Percentiles rank a stretch among this genome's conserved stretches.
Conservation (phyloP, 441 rosid genomes). For the Populus hybrid region DNA sequence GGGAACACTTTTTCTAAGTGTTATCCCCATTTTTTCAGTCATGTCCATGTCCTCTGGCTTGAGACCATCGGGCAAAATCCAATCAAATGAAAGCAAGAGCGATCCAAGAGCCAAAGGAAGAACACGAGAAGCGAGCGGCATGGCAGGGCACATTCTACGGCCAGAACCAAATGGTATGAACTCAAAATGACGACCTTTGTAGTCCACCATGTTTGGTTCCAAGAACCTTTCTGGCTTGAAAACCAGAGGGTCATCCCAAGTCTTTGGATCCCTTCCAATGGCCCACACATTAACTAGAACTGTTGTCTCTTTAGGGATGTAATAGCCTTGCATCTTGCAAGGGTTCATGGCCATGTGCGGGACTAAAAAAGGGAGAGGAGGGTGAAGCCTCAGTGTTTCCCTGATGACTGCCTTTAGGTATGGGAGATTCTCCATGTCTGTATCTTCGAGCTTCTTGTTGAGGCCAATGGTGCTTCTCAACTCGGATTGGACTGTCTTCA, state of each 20-base stretch:
- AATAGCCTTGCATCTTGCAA: constrained; percentile 19
- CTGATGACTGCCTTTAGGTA: constrained; percentile 66
- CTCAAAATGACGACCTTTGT: constrained; percentile 49
- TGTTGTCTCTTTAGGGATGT: constrained; percentile 24
- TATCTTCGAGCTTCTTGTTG: constrained; percentile 23
- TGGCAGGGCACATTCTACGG: constrained; percentile 46
- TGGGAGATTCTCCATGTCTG: constrained; percentile 35
- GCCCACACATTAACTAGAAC: constrained; percentile 49
- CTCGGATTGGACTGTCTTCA: constrained; percentile 34
- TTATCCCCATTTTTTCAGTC: constrained; percentile 63
- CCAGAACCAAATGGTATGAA: constrained; percentile 57
- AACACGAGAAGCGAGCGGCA: constrained; percentile 58
- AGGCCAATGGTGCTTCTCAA: constrained; percentile 22
- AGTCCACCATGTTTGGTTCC: constrained; percentile 27
- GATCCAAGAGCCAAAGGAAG: constrained; percentile 56
- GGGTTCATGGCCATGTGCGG: constrained; percentile 61
- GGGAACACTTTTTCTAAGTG: constrained; percentile 53
- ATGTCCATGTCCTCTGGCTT: constrained; percentile 50
- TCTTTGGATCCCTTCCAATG: constrained; percentile 43
- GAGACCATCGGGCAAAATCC: constrained; percentile 43
- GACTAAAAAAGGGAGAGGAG: constrained; percentile 72
- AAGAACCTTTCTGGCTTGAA: constrained; percentile 52
- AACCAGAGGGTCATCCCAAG: constrained; percentile 38
- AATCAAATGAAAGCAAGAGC: constrained; percentile 49
- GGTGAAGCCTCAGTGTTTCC: constrained; percentile 70